These are phyloP conservation scores for Geranium incanum DNA, from an alignment of 441 rosid genomes.

Conservation along the genomic window DNA sequence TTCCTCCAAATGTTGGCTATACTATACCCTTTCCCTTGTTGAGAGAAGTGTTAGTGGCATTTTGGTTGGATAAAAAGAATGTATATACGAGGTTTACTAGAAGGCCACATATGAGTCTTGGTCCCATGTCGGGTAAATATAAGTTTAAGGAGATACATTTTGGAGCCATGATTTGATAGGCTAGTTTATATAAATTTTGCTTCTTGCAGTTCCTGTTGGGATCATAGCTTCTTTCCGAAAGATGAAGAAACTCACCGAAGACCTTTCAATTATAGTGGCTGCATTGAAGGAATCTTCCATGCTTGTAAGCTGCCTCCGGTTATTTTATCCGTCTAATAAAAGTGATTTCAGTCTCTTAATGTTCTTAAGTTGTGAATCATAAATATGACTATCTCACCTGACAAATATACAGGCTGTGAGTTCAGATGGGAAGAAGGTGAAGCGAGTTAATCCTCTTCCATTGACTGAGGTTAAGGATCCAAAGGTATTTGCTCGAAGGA, in stretches of 20 bases:
- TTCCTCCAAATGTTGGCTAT: not conserved
- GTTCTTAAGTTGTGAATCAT: conserved; percentile 5
- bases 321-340: not conserved
- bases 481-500: conserved; percentile 46
- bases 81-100: not conserved
- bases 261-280: conserved; percentile 37
- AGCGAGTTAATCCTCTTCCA: conserved; percentile 59
- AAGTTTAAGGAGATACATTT: not conserved
- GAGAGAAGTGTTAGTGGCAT: not conserved
- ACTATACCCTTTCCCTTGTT: not conserved
- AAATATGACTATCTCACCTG: not conserved
- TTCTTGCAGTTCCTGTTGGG: conserved; percentile 60
- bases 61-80: not conserved
- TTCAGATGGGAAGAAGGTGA: conserved; percentile 72
- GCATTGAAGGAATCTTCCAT: conserved; percentile 76
- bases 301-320: conserved; percentile 42
- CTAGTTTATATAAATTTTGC: conserved; percentile 1
- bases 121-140: not conserved
- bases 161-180: too few relatives aligned
- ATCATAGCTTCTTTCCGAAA: conserved; percentile 60
- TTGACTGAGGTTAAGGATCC: conserved; percentile 56
- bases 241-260: conserved; percentile 69
- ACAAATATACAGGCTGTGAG: conserved; percentile 47
- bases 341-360: conserved; percentile 1
- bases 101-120: not conserved